Base-by-base conservation (phyloP, 2,329 filamentous ascomycete species). In the Fusarium duplospermum region DNA sequence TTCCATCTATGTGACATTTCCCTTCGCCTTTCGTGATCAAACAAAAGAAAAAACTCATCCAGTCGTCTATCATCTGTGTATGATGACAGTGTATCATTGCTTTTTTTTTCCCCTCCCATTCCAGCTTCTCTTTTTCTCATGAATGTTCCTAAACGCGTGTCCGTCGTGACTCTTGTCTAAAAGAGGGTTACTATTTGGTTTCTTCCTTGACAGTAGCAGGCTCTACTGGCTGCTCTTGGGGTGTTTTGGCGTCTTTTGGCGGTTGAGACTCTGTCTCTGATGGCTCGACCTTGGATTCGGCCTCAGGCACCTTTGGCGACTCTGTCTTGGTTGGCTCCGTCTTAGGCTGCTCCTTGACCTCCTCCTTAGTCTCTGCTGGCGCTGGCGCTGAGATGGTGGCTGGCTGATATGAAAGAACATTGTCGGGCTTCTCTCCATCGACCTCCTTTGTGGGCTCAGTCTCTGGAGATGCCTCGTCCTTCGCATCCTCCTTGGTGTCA, bases 1-100 rank as follows among this genome's bases (percentile, higher is more conserved):
- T 42, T 29, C 22, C 35, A 67, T 70, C 47, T 69, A 69, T 42
- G 24, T 66, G 69, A 47, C 52, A 35, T 22, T 27, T 59, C 54
- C 61, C 54, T 65, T 54, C 31, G 42, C 61, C 62, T 74, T 58
- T 68, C 59, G 38, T 73, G 27, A 60, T 57, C 57, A 60, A 60
- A 75, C 65, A 74, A 70, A 67, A n/a, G 29, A 72, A 58, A 72
- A 58, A 73, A 70, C 62, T 74, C 69, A 67, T 75, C 56, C 69
- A 70, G 45, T 75, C 66, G 27, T 73, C 57, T 56, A 38, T 35
- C 69, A 70, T 63, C 72, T 47, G 13, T 27, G 5, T 52, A 3
- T 40, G 59, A 57, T 67, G 62, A 58, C 60, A 62, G 47, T 62
- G 42, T 70, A 50, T 63, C 35, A 24, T 42, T 54, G 35, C 38